phyloP scores from a whole-genome alignment of 345 rosid genomes.

The Turnera subulata region DNA sequence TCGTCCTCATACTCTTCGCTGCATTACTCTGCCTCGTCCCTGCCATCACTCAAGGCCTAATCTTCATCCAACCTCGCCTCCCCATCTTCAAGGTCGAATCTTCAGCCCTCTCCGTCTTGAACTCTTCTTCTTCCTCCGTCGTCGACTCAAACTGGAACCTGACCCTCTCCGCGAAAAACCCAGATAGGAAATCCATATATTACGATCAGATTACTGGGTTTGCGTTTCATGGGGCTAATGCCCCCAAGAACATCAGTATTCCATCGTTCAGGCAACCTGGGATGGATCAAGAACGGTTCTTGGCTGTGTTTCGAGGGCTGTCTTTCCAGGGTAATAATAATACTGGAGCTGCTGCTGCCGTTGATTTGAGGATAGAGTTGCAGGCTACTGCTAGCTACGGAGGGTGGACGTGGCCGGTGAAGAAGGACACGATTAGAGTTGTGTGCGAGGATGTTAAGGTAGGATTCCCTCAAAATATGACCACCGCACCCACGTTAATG shows the following conservation, averaged over 20 bases:
- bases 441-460: constrained; percentile 2
- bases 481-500: neutral
- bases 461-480: neutral
- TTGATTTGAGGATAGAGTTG: neutral
- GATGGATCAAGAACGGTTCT: neutral
- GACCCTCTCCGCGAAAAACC: neutral
- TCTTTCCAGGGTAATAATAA: neutral
- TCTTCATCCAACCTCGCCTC: constrained; percentile 7
- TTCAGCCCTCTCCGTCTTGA: constrained; percentile 1
- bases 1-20: neutral
- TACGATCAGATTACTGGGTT: neutral
- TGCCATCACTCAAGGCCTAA: neutral
- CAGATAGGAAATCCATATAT: neutral
- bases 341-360: neutral
- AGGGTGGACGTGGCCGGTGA: constrained; percentile 15
- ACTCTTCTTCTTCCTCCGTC: neutral
- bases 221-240: neutral
- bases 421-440: constrained; percentile 1
- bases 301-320: neutral
- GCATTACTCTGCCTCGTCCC: neutral
- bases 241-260: neutral
- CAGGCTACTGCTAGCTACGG: constrained; percentile 6
- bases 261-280: constrained; percentile 1
- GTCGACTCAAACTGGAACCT: neutral
- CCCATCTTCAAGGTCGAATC: constrained; percentile 3